Percentiles rank a stretch among this genome's conserved stretches.
Conservation (phyloP, 352 stramenopile genomes). For the Pythium phragmitis region DNA sequence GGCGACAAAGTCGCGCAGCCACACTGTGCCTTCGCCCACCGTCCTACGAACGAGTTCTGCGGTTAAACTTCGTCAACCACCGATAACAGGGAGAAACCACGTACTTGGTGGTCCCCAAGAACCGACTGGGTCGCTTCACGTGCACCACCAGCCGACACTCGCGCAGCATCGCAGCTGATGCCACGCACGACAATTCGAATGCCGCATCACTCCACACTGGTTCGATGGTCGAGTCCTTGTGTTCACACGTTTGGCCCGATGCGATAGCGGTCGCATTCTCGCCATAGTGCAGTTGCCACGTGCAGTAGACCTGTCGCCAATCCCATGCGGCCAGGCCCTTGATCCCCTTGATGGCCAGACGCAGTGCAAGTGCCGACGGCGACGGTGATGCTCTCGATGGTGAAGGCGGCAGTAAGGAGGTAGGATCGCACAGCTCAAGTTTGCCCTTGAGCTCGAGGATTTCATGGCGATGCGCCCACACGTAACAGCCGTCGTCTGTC, state of each 20-base stretch:
- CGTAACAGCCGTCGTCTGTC: neutral
- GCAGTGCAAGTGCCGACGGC: neutral
- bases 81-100: neutral
- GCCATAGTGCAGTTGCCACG: conserved; percentile 4
- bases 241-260: neutral
- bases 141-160: conserved; percentile 14
- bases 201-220: conserved; percentile 3
- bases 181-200: neutral
- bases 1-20: conserved; percentile 1
- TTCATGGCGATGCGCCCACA: conserved; percentile 21
- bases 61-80: neutral
- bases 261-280: neutral
- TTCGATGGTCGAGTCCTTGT: conserved; percentile 1
- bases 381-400: neutral
- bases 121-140: conserved; percentile 14
- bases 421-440: conserved; percentile 1
- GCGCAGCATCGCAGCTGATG: conserved; percentile 10
- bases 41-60: neutral
- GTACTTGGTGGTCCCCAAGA: conserved; percentile 22
- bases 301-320: conserved; percentile 11
- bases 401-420: neutral
- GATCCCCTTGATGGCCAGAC: neutral
- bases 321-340: conserved; percentile 8
- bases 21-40: neutral
- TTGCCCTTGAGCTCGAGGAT: conserved; percentile 12